Evolutionary conservation across 1,284 basidiomycete genomes (phyloP).

Genomic region (Tilletia indica): DNA sequence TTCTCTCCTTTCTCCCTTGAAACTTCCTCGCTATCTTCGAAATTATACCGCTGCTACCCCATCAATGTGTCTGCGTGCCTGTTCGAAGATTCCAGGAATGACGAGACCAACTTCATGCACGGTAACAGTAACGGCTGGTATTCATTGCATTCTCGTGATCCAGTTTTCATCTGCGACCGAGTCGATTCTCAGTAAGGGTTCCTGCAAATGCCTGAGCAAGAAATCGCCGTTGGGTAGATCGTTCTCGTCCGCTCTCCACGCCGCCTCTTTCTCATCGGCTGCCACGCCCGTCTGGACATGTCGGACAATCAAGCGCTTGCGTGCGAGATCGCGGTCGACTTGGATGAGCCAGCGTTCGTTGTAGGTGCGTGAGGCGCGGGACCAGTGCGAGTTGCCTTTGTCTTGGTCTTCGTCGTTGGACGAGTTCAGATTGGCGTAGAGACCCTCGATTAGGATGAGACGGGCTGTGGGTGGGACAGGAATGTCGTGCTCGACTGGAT

Average conservation of each 20-base stretch:
- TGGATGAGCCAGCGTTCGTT: conserved; percentile 79
- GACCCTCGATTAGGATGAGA: conserved; percentile 77
- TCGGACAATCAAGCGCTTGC: conserved; percentile 67
- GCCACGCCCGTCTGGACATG: conserved; percentile 76
- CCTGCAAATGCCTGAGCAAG: conserved; percentile 43
- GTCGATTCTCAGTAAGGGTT: conserved; percentile 24
- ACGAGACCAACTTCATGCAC: too few relatives aligned
- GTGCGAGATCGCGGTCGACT: conserved; percentile 66
- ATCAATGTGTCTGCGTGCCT: too few relatives aligned
- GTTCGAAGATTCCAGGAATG: too few relatives aligned
- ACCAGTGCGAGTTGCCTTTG: conserved; percentile 65
- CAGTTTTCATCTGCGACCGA: not conserved
- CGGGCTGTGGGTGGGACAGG: conserved; percentile 67
- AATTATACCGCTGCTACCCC: too few relatives aligned
- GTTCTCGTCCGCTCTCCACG: conserved; percentile 67
- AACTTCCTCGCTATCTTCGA: too few relatives aligned
- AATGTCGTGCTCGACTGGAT: conserved; percentile 60
- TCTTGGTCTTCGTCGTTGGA: not conserved
- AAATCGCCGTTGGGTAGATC: conserved; percentile 53
- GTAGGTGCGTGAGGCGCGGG: conserved; percentile 65
- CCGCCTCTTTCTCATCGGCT: conserved; percentile 66
- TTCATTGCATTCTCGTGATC: not conserved
- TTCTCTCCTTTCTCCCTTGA: too few relatives aligned
- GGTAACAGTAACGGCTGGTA: too few relatives aligned
- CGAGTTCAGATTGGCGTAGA: conserved; percentile 73